Conservation (phyloP, 2,329 filamentous ascomycete genomes). For the Lizonia empirigonia region DNA sequence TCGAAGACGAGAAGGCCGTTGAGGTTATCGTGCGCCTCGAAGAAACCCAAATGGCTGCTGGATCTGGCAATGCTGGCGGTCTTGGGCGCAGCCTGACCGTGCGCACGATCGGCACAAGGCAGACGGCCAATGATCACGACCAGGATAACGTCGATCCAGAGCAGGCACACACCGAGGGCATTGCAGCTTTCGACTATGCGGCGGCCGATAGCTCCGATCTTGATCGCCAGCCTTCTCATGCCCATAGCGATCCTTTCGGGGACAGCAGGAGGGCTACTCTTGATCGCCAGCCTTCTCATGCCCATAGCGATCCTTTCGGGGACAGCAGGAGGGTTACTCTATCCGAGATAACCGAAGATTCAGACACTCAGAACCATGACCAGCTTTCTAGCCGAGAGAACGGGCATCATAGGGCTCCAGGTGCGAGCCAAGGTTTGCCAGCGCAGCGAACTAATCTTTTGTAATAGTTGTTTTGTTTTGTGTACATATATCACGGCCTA, state of each 20-base stretch:
- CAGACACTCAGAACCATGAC: background rate
- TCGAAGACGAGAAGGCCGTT: constrained; percentile 54
- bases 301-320: constrained; percentile 8
- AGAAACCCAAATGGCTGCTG: constrained; percentile 17
- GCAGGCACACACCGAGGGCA: constrained; percentile 7
- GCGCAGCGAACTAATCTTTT: background rate
- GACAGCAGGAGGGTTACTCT: constrained; percentile 9
- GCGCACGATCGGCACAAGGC: constrained; percentile 17
- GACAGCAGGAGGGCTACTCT: constrained; percentile 10
- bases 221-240: background rate
- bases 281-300: background rate
- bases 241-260: constrained; percentile 8
- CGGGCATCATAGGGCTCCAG: background rate
- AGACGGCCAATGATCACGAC: background rate
- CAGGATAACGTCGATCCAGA: constrained; percentile 3
- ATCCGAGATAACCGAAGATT: background rate
- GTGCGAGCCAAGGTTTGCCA: background rate
- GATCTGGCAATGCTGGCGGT: constrained; percentile 10
- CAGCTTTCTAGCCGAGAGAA: background rate
- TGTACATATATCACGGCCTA: background rate
- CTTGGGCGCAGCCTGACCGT: constrained; percentile 33
- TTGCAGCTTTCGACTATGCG: constrained; percentile 10
- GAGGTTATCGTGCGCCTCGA: constrained; percentile 37
- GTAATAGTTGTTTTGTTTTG: background rate
- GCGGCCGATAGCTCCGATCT: background rate